Evolutionary conservation across 2,329 filamentous ascomycete genomes (phyloP).

Genomic region (Fusarium brevicatenulatum): DNA sequence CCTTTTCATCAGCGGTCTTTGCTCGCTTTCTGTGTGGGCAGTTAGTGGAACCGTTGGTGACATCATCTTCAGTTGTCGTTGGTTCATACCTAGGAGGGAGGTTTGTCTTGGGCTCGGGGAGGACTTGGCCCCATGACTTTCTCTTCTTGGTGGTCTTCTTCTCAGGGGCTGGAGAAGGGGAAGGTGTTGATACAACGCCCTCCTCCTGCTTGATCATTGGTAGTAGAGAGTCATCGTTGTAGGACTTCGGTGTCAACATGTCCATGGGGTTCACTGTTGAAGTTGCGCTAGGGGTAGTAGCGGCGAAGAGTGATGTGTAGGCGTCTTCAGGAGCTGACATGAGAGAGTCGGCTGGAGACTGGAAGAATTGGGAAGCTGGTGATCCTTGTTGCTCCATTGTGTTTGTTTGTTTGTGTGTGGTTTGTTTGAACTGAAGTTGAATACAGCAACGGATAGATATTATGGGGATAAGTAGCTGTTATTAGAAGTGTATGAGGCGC

Average conservation of each 20-base stretch:
- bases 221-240: conserved; percentile 43
- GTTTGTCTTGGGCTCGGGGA: conserved; percentile 96
- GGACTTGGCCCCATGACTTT: conserved; percentile 98
- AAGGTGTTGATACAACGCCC: conserved; percentile 38
- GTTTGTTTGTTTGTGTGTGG: conserved; percentile 5
- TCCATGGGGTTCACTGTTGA: conserved; percentile 58
- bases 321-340: conserved; percentile 61
- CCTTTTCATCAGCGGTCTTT: conserved; percentile 99
- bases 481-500: conserved; percentile 5
- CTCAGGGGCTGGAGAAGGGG: conserved; percentile 47
- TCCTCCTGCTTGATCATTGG: conserved; percentile 31
- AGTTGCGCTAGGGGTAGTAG: conserved; percentile 45
- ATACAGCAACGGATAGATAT: conserved; percentile 23
- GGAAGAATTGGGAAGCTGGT: conserved; percentile 62
- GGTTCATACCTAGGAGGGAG: conserved; percentile 81
- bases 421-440: conserved; percentile 1
- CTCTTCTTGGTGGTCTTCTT: conserved; percentile 90
- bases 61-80: not conserved
- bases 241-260: conserved; percentile 61
- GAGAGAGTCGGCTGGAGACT: conserved; percentile 65
- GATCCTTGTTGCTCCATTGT: conserved; percentile 56
- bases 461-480: conserved; percentile 6
- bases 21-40: conserved; percentile 79
- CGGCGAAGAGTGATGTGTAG: conserved; percentile 60
- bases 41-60: conserved; percentile 37